Evolutionary conservation across 345 rosid genomes (phyloP).

Genomic region (Cardamine resedifolia): DNA sequence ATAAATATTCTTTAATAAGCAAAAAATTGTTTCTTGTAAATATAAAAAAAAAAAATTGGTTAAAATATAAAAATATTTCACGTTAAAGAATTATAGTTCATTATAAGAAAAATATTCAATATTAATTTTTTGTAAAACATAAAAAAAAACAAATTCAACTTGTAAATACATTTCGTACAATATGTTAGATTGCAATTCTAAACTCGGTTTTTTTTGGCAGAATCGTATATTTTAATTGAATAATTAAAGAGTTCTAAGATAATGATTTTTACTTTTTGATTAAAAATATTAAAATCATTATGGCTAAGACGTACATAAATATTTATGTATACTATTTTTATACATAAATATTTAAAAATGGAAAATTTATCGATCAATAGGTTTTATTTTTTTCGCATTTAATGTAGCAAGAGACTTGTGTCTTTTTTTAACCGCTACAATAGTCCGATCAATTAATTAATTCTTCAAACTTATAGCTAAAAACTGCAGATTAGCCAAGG

Average conservation of each 20-base stretch:
- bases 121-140: not conserved
- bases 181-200: not conserved
- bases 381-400: not conserved
- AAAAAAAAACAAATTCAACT: no score
- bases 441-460: not conserved
- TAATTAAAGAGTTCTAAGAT: not conserved
- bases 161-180: not conserved
- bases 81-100: not conserved
- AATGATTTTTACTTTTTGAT: not conserved
- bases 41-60: no score
- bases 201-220: not conserved
- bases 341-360: not conserved
- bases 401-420: not conserved
- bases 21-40: no score
- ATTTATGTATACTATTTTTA: not conserved
- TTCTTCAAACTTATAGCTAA: not conserved
- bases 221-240: not conserved
- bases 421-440: not conserved
- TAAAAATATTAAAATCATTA: not conserved
- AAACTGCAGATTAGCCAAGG: conserved; percentile 7
- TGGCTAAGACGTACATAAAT: not conserved
- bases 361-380: not conserved
- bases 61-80: no score
- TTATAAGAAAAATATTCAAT: not conserved
- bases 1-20: not conserved